Percentiles rank a stretch among this genome's conserved stretches.
Conservation (phyloP, 73 alveolate species). For the Paramecium sexaurelia region DNA sequence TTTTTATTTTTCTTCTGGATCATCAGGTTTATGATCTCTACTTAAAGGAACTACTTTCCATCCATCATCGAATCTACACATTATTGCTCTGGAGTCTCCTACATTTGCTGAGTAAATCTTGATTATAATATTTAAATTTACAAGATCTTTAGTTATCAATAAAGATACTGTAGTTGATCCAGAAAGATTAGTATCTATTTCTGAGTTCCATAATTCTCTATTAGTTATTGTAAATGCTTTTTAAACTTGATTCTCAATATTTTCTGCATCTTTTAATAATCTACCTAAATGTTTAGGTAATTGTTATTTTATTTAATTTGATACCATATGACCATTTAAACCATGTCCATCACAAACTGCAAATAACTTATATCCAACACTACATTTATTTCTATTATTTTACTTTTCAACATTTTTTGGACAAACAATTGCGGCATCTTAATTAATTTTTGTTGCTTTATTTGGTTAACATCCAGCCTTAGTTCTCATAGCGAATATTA, state of each 20-base stretch:
- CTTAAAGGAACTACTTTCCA: conserved; percentile 81
- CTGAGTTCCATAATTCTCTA: conserved; percentile 68
- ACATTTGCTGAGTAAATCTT: conserved; percentile 71
- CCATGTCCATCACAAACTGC: conserved; percentile 99
- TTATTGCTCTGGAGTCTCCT: conserved; percentile 77
- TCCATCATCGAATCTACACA: conserved; percentile 83
- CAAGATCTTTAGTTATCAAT: conserved; percentile 72
- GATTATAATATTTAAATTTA: conserved; percentile 23
- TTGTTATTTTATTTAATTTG: conserved; percentile 80
- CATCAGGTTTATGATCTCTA: conserved; percentile 91
- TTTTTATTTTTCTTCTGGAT: conserved; percentile 80
- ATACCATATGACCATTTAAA: conserved; percentile 90
- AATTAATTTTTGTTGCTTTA: conserved; percentile 34
- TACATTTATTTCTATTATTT: background rate
- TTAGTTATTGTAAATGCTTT: conserved; percentile 62
- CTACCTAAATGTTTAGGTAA: conserved; percentile 72
- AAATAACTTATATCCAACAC: conserved; percentile 57
- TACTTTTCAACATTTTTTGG: conserved; percentile 53
- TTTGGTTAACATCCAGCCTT: conserved; percentile 60
- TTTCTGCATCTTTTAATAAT: conserved; percentile 43
- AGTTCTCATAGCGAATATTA: conserved; percentile 34
- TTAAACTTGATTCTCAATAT: background rate
- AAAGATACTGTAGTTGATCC: conserved; percentile 80
- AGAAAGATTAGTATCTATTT: conserved; percentile 71
- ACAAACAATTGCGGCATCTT: conserved; percentile 57